A percentile compares a stretch with the other conserved stretches of the same genome.
Conservation (phyloP, 768 basidiomycete species). For the Amanita rimosa region DNA sequence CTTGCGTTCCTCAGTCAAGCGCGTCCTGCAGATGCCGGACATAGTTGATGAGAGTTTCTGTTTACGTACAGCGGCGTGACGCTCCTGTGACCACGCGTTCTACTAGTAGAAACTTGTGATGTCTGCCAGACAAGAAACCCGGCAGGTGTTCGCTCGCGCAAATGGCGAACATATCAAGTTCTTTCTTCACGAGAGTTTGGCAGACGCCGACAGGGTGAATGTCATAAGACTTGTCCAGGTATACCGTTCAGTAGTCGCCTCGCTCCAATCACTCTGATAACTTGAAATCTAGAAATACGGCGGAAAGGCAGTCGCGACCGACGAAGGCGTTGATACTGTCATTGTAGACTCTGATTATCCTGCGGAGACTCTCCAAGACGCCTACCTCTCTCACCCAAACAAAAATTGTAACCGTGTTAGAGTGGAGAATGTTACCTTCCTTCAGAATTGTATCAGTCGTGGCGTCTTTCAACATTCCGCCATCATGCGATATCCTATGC, state of each 20-base stretch:
- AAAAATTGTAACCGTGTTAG: conserved; percentile 7
- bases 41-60: conserved; percentile 24
- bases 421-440: conserved; percentile 18
- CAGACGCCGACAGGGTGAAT: conserved; percentile 9
- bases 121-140: too few species aligned
- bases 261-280: neutral
- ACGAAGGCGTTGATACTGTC: conserved; percentile 14
- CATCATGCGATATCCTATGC: conserved; percentile 16
- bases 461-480: conserved; percentile 12
- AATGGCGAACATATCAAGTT: conserved; percentile 19
- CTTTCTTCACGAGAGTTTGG: conserved; percentile 23
- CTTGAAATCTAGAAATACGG: conserved; percentile 16
- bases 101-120: too few species aligned
- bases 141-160: conserved; percentile 13
- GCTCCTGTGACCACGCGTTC: neutral
- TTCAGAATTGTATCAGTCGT: conserved; percentile 15
- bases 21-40: conserved; percentile 89
- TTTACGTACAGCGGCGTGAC: conserved; percentile 5
- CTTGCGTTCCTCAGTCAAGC: conserved; percentile 94
- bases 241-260: conserved; percentile 5
- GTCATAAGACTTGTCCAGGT: conserved; percentile 25
- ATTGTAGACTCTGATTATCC: conserved; percentile 9
- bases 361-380: conserved; percentile 5
- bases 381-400: conserved; percentile 12
- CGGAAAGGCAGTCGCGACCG: conserved; percentile 13